Evolutionary conservation across 2,329 filamentous ascomycete species (phyloP).

Genomic region (Diaporthe ampelina): DNA sequence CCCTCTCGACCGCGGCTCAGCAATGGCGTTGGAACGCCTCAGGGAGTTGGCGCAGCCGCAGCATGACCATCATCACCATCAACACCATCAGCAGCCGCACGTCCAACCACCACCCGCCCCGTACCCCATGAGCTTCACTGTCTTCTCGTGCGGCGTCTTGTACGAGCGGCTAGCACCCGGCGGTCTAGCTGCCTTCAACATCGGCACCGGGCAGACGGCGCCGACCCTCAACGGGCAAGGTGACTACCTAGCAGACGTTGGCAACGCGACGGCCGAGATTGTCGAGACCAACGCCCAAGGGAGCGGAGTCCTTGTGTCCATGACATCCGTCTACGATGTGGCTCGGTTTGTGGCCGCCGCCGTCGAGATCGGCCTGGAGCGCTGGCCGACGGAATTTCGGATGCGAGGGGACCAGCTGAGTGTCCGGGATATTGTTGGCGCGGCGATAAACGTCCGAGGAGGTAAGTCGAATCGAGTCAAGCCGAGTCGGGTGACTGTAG

Average conservation of each 20-base stretch:
- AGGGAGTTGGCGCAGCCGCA: conserved; percentile 63
- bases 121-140: conserved; percentile 72
- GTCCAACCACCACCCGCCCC: conserved; percentile 44
- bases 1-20: conserved; percentile 72
- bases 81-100: neutral
- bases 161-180: conserved; percentile 81
- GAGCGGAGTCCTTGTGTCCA: conserved; percentile 68
- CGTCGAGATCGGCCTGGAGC: conserved; percentile 69
- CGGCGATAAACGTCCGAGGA: conserved; percentile 64
- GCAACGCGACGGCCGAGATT: conserved; percentile 69
- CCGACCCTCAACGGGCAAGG: conserved; percentile 67
- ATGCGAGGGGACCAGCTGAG: conserved; percentile 77
- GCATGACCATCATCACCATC: neutral
- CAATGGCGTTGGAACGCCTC: conserved; percentile 69
- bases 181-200: conserved; percentile 71
- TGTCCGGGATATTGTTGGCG: conserved; percentile 69
- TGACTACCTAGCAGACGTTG: conserved; percentile 76
- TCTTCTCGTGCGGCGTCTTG: conserved; percentile 81
- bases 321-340: conserved; percentile 80
- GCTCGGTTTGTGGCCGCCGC: conserved; percentile 80
- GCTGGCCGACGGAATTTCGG: conserved; percentile 78
- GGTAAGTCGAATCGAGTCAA: conserved; percentile 51
- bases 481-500: conserved; percentile 36
- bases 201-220: conserved; percentile 64
- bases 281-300: conserved; percentile 67